Conservation (phyloP, 345 rosid species). For the Ailanthus altissimus region DNA sequence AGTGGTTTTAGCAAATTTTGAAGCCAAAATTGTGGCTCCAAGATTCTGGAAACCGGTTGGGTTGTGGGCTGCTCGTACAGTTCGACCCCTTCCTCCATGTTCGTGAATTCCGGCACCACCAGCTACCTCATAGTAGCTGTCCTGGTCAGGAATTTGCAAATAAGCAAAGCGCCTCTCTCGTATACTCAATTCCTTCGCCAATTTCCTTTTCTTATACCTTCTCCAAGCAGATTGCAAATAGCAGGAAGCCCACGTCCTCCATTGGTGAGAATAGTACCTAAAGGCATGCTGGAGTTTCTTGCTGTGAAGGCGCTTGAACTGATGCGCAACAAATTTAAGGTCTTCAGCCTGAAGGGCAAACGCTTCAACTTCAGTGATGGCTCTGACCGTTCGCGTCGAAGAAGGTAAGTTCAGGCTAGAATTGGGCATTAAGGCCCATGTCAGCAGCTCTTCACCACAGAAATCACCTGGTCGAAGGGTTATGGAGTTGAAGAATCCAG, state of each 20-base stretch:
- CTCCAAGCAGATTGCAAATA: constrained; percentile 88
- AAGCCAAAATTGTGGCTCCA: constrained; percentile 66
- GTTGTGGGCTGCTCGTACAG: constrained; percentile 22
- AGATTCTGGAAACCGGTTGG: constrained; percentile 38
- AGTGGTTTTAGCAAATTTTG: constrained; percentile 67
- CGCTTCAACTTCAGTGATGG: constrained; percentile 85
- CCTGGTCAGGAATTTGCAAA: constrained; percentile 25
- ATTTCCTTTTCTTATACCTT: constrained; percentile 57
- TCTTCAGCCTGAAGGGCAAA: constrained; percentile 86
- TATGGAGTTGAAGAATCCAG: constrained; percentile 89
- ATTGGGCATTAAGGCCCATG: constrained; percentile 93
- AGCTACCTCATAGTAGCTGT: constrained; percentile 31
- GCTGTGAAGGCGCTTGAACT: constrained; percentile 93
- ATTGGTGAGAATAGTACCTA: constrained; percentile 92
- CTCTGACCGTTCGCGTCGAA: constrained; percentile 74
- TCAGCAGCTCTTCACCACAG: constrained; percentile 88
- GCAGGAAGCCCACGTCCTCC: constrained; percentile 94
- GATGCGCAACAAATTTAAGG: constrained; percentile 77
- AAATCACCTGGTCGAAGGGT: constrained; percentile 86
- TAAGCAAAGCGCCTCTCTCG: constrained; percentile 43
- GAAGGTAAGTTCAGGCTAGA: constrained; percentile 61
- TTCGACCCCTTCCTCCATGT: constrained; percentile 26
- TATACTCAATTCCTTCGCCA: constrained; percentile 55
- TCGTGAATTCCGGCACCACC: constrained; percentile 32
- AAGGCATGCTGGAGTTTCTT: constrained; percentile 90